Conservation (phyloP, 441 rosid genomes). For the Jatropha multifida region DNA sequence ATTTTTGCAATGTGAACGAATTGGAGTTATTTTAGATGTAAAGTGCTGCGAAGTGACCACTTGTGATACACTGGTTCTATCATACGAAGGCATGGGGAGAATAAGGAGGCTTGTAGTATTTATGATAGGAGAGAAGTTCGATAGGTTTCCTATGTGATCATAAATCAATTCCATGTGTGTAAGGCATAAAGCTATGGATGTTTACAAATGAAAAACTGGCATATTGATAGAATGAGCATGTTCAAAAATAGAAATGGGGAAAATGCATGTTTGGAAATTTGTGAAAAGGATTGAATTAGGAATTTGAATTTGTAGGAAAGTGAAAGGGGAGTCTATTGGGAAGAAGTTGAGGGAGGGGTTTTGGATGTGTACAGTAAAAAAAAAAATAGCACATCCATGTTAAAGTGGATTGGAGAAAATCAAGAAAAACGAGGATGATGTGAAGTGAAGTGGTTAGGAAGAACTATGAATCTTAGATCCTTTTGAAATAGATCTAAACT, state of each 20-base stretch:
- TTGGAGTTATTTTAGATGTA: not conserved
- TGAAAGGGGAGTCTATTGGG: not conserved
- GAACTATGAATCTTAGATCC: not conserved
- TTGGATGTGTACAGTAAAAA: not conserved
- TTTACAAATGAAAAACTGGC: not conserved
- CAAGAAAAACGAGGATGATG: not conserved
- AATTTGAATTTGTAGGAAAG: not conserved
- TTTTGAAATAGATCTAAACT: not conserved
- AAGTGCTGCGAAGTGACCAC: not conserved
- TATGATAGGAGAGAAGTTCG: not conserved
- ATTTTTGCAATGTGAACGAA: not conserved
- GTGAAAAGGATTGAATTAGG: not conserved
- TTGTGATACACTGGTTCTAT: not conserved
- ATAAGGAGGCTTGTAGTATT: not conserved
- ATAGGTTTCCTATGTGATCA: not conserved
- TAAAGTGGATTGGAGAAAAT: not conserved
- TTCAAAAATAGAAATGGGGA: not conserved
- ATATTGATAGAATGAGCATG: not conserved
- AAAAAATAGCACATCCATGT: not conserved
- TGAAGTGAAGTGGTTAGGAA: not conserved
- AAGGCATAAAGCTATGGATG: not conserved
- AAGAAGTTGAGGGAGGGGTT: slow-evolving; percentile 1
- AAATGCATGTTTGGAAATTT: not conserved
- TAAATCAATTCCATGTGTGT: not conserved
- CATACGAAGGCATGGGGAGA: not conserved